Base-by-base conservation (phyloP, 2,329 filamentous ascomycete genomes). In the Domatiomyces globalis region DNA sequence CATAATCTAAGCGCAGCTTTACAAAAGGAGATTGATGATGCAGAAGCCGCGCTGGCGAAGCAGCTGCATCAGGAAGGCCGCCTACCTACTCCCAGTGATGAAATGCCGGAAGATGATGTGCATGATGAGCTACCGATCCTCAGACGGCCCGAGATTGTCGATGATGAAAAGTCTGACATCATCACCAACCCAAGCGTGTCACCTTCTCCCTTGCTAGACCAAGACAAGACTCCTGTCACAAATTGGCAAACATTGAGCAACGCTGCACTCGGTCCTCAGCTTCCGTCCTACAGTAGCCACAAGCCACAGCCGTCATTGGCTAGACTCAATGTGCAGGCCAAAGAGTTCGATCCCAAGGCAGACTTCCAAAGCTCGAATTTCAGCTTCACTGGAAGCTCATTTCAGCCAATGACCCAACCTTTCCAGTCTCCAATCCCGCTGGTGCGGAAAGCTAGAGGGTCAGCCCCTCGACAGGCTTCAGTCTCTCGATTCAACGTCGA, bases 291-390 rank as follows among this genome's bases (percentile, higher is more conserved):
- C 19, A 61, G 63, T 22, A 52, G 58, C 46, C 62, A 63, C 48
- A 60, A 61, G 12, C 52, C 54, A n/a, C 10, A 45, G 47, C 73
- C 81, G 2, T 89, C 74, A 0, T 67, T 82, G 44, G 87, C 87
- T 0, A 89, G 83, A 59, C 77, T 96, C 60, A 96, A 96, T 61
- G 88, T 94, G 27, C 80, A 84, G 56, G 90, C 90, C 0, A 85
- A 88, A 46, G 87, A 92, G 62, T 90, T 90, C 67, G 76, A 83
- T 51, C 77, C 78, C 5, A 66, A 67, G 36, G 69, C 69, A 15
- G 70, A 73, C 2, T 78, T 78, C 59, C 69, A 68, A 44, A 68
- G 74, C 15, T 69, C 66, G 15, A 63, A 63, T 43, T 68, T 69
- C 54, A 65, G 71, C 1, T 73, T 73, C 15, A 67, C 68, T 45